Evolutionary conservation across 2,329 filamentous ascomycete genomes (phyloP).

Genomic region (Immersiporthe knoxdaviesiana): DNA sequence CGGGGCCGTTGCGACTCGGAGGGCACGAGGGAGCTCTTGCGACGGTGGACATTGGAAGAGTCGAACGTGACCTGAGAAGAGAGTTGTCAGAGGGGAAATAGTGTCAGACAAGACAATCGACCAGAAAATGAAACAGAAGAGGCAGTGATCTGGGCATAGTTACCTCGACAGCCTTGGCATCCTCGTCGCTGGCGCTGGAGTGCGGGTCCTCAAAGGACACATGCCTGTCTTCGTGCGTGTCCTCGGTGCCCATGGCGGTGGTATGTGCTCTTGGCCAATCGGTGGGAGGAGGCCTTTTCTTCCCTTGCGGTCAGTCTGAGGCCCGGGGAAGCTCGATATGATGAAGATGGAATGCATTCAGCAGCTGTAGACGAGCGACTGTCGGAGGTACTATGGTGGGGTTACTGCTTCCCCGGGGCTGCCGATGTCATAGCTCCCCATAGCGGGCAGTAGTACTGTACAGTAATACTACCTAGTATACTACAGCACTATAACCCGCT

Average conservation of each 20-base stretch:
- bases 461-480: background rate
- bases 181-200: constrained; percentile 56
- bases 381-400: constrained; percentile 1
- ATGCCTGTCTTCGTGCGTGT: constrained; percentile 37
- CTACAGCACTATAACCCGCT: no score
- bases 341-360: background rate
- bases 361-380: background rate
- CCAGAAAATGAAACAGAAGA: background rate
- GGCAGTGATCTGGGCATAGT: background rate
- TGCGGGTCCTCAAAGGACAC: constrained; percentile 38
- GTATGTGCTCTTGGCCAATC: background rate
- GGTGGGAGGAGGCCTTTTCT: background rate
- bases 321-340: background rate
- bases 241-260: constrained; percentile 29
- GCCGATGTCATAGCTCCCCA: constrained; percentile 5
- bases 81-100: background rate
- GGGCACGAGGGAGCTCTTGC: constrained; percentile 67
- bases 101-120: background rate
- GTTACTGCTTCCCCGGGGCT: background rate
- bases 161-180: constrained; percentile 57
- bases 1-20: constrained; percentile 46
- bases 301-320: background rate
- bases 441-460: background rate
- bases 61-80: constrained; percentile 63
- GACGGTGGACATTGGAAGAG: constrained; percentile 60